A percentile compares a stretch with the other conserved stretches of the same genome.
These are phyloP conservation scores for Pseudognaphalium luteoalbum DNA, from an alignment of 129 eudicot species.

Conservation along the genomic window DNA sequence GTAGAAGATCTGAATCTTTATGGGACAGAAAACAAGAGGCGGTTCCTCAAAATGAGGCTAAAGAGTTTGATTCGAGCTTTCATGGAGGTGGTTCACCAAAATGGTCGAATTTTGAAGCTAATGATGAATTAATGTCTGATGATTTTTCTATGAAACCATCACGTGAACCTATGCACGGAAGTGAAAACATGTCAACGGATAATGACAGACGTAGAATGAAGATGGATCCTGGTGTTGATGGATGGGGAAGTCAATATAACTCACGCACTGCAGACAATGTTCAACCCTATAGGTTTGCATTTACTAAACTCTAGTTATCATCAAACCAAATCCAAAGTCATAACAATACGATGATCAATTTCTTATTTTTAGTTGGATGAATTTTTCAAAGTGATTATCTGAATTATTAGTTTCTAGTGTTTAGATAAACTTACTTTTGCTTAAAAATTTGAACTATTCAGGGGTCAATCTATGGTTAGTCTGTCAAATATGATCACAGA, in stretches of 20 bases:
- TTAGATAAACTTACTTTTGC: background rate
- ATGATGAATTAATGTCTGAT: conserved; percentile 28
- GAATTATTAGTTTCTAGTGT: background rate
- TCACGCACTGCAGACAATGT: conserved; percentile 38
- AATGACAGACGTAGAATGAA: conserved; percentile 36
- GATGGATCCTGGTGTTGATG: conserved; percentile 49
- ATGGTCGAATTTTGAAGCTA: conserved; percentile 34
- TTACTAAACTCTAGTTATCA: background rate
- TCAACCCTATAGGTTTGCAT: conserved; percentile 53
- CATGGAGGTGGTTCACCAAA: conserved; percentile 32
- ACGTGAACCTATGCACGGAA: conserved; percentile 35
- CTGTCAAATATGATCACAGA: background rate
- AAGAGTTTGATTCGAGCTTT: conserved; percentile 34
- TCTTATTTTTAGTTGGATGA: background rate
- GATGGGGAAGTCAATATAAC: conserved; percentile 36
- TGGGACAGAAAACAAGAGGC: conserved; percentile 49
- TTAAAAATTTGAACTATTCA: background rate
- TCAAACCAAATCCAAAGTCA: background rate
- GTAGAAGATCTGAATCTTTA: conserved; percentile 42
- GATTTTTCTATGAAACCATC: conserved; percentile 29
- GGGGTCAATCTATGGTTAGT: background rate
- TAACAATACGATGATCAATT: background rate
- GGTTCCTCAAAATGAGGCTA: conserved; percentile 31
- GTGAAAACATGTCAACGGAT: conserved; percentile 29
- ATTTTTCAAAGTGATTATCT: background rate